These are phyloP conservation scores for Astrothelium subdiscretum DNA, from an alignment of 495 filamentous ascomycete species.

Conservation along the genomic window DNA sequence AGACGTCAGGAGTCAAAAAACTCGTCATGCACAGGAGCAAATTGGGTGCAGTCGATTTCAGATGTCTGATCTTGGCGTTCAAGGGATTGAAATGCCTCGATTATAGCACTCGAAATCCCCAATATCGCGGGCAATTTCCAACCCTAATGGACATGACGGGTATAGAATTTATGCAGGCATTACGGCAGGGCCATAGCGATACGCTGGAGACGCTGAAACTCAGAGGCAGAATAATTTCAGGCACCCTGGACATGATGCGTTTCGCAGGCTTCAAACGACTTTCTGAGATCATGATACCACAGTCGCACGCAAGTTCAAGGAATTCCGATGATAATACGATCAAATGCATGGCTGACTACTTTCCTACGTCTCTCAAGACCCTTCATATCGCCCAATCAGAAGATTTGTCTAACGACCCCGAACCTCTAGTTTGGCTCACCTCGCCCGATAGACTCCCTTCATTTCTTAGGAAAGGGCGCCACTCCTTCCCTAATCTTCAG, in stretches of 20 bases:
- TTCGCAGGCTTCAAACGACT: neutral
- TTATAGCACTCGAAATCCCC: neutral
- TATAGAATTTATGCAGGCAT: too few species aligned
- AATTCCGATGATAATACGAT: neutral
- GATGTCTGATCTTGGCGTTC: neutral
- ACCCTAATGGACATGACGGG: too few species aligned
- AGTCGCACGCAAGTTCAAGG: neutral
- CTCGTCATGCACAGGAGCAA: neutral
- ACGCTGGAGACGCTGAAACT: neutral
- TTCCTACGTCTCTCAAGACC: neutral
- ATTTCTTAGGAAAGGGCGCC: too few species aligned
- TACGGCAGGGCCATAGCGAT: neutral
- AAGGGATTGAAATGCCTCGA: neutral
- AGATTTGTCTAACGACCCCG: too few species aligned
- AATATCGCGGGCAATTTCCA: neutral
- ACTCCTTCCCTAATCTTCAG: too few species aligned
- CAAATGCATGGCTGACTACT: neutral
- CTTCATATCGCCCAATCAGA: neutral
- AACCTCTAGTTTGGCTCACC: too few species aligned
- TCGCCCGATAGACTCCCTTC: too few species aligned
- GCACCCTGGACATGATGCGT: neutral
- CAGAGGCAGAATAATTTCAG: neutral
- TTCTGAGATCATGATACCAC: neutral
- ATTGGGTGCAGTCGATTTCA: neutral
- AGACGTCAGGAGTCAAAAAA: neutral